Base-by-base conservation (phyloP, 2,329 filamentous ascomycete species). In the Paramyrothecium roridum region DNA sequence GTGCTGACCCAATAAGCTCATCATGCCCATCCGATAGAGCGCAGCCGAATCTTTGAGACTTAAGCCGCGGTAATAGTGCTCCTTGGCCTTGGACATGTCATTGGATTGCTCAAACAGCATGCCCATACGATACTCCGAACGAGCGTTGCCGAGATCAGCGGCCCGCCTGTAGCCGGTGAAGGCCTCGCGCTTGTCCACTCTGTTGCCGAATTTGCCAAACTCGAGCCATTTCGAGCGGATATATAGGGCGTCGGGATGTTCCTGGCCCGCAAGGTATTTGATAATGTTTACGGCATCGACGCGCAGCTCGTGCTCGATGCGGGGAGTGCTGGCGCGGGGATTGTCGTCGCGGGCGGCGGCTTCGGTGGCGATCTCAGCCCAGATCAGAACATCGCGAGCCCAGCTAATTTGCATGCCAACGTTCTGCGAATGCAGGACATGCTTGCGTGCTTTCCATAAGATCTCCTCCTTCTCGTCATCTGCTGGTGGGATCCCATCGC, bases 81-180 rank as follows among this genome's bases (percentile, higher is more conserved):
- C 87, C 67, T 97, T 86, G 7, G 95, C 95, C 71, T 96, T 97
- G 59, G 87, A 82, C 57, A 92, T 88, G 67, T 99, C 93, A 67
- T 96, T 96, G 4, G 92, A 93, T 70, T 90, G 92, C 74, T 99
- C 95, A 70, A 93, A 98, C 55, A 97, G 89, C 93, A 98, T 99
- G 59, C 95, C 95, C 76, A 99, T 96, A 49, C 95, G 86, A 72
- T 99, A 99, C 72, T 98, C 91, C 20, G 95, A 93, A 63, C 95
- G 83, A 21, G 88, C 85, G 74, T 93, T 96, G 56, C 91, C 91
- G 64, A 90, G 87, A 64, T 93, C 89, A 30, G 91, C 89, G n/a
- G 95, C 90, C 65, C 88, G 82, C 59, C 87, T 86, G 74, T 98
- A 99, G 65, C 89, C 90, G 58, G 86, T 76, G 70, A 96, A 98